phyloP scores from a whole-genome alignment of 2,329 filamentous ascomycete species.

The Fusarium xyrophilum region DNA sequence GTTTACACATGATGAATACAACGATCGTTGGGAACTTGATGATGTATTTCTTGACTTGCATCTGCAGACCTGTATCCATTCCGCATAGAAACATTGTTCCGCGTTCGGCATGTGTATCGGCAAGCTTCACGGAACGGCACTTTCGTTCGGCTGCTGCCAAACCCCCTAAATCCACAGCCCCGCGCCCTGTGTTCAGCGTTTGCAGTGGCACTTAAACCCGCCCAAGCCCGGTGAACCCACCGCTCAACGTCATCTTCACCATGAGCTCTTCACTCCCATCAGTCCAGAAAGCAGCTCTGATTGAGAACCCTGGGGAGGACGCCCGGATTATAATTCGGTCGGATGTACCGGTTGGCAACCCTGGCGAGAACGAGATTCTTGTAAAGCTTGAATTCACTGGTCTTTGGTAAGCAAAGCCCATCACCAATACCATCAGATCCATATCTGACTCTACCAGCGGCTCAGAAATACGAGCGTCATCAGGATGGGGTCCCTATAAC shows the following conservation, averaged over 20 bases:
- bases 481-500: slow-evolving; percentile 41
- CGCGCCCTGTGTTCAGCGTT: neutral
- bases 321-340: slow-evolving; percentile 7
- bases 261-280: slow-evolving; percentile 8
- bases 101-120: slow-evolving; percentile 11
- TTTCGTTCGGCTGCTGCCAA: slow-evolving; percentile 8
- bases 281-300: slow-evolving; percentile 24
- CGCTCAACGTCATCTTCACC: neutral
- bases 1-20: rapidly evolving
- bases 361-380: slow-evolving; percentile 8
- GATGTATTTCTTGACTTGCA: neutral
- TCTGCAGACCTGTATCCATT: no score
- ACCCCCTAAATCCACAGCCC: neutral
- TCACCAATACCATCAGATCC: rapidly evolving
- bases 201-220: neutral
- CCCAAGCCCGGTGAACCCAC: neutral
- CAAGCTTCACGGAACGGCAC: slow-evolving; percentile 8
- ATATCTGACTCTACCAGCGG: slow-evolving; percentile 25
- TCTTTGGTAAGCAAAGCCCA: slow-evolving; percentile 14
- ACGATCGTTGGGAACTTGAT: rapidly evolving
- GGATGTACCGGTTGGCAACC: neutral
- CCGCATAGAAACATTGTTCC: neutral
- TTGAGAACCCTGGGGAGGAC: slow-evolving; percentile 19
- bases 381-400: slow-evolving; percentile 33
- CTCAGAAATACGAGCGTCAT: slow-evolving; percentile 43